Conservation (phyloP, 2,329 filamentous ascomycete genomes). For the Fusarium pilosicola region DNA sequence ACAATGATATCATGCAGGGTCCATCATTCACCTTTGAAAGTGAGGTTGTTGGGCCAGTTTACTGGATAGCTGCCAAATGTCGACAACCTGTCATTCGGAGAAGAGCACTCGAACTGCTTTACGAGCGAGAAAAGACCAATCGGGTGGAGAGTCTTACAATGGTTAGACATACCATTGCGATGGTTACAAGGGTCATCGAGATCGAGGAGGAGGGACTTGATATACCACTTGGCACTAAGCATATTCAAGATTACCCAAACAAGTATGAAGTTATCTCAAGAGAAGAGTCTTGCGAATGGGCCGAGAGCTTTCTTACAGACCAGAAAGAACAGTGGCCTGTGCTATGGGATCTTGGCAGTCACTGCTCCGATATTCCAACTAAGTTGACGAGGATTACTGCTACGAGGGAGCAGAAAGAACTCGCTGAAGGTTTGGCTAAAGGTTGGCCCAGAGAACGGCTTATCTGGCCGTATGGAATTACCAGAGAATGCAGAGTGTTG, state of each 20-base stretch:
- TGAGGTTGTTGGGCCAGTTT: not conserved
- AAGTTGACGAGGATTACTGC: not conserved
- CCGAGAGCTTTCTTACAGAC: not conserved
- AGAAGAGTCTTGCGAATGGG: not conserved
- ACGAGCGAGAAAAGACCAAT: not conserved
- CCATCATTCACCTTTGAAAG: not conserved
- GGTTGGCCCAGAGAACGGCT: not conserved
- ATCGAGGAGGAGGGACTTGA: not conserved
- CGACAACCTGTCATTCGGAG: not conserved
- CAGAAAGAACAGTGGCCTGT: not conserved
- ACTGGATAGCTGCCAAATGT: not conserved
- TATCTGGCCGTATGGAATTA: not conserved
- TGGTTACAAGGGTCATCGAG: not conserved
- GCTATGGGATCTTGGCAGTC: not conserved
- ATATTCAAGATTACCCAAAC: not conserved
- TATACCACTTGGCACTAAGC: not conserved
- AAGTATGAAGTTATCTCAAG: not conserved
- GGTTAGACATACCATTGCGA: not conserved
- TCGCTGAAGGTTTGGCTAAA: not conserved
- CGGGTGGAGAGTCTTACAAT: not conserved
- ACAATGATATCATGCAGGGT: rapidly evolving
- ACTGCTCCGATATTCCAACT: rapidly evolving
- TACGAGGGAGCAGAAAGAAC: not conserved
- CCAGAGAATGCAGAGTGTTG: not conserved
- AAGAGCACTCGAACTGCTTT: not conserved